These are phyloP conservation scores for Chalciporus chontae DNA, from an alignment of 768 basidiomycete species.

Conservation along the genomic window DNA sequence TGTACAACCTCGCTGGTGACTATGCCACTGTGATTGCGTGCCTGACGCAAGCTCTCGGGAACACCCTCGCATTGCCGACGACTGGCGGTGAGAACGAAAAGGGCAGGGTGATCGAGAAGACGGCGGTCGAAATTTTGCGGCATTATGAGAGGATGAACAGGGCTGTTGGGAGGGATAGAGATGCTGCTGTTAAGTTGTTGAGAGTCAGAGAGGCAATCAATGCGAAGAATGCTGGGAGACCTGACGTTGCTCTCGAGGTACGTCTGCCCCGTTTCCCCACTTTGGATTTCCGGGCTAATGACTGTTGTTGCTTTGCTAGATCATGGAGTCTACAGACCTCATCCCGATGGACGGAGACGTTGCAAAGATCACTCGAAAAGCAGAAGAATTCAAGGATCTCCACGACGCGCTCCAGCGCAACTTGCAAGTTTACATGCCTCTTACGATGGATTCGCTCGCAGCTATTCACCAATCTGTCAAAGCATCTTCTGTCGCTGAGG, in stretches of 20 bases:
- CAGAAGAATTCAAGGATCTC: conserved; percentile 85
- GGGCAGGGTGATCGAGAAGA: conserved; percentile 63
- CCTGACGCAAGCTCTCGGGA: conserved; percentile 84
- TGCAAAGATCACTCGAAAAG: conserved; percentile 76
- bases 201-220: conserved; percentile 79
- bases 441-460: conserved; percentile 91
- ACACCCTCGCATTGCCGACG: conserved; percentile 65
- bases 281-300: background rate
- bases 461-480: conserved; percentile 78
- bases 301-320: conserved; percentile 38
- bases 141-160: conserved; percentile 77
- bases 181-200: conserved; percentile 71
- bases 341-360: conserved; percentile 87
- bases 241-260: conserved; percentile 82
- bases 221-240: conserved; percentile 64
- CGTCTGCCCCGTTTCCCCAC: conserved; percentile 24
- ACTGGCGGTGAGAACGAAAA: conserved; percentile 53
- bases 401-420: conserved; percentile 88
- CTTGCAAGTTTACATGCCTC: conserved; percentile 79
- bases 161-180: conserved; percentile 67
- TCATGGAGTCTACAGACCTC: conserved; percentile 83
- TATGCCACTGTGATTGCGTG: conserved; percentile 84
- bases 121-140: conserved; percentile 73
- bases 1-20: conserved; percentile 93
- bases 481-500: conserved; percentile 65